Evolutionary conservation across 2,329 filamentous ascomycete species (phyloP), one percentile per base, ranked within the genome.

Genomic region (Colletotrichum godetiae): DNA sequence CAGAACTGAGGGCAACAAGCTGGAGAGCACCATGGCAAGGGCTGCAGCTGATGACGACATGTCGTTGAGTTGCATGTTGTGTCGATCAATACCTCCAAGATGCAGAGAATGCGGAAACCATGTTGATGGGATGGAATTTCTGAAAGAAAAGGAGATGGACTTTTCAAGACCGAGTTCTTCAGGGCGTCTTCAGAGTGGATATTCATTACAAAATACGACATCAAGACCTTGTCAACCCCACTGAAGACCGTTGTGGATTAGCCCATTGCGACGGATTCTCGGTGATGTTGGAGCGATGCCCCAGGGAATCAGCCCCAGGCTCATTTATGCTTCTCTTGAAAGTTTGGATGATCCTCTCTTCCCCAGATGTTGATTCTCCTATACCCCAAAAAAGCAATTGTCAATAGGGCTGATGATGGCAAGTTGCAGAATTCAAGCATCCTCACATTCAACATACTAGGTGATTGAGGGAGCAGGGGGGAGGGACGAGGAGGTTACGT

Each of bases 21-120:
- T 35, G 22, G 67, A 62, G 49, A 58, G 27, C 15, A 56, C n/a
- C 56, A 73, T 49, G 61, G 59, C 59, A 49, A 72, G 29, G 29
- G 24, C 59, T 27, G 67, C 64, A 29, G 33, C 61, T 19, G 22
- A 49, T n/a, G 60, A 33, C 42, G 61, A 35, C 60, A 61, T 58
- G 35, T 73, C 53, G 52, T 56, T 42, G 52, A 74, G 49, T 53
- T 65, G 65, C 69, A 73, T 74, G 37, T 55, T 61, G 65, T 60
- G 33, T 46, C 37, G 12, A 42, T 53, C 3, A 53, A 55, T 37
- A 19, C 6, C n/a, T 31, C 11, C 31, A 37, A 27, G 35, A 27
- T 64, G 52, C 12, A 49, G 27, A 69, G 24, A 58, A 52, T 13
- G n/a, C 13, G n/a, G 64, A 42, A 52, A 4, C 4, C 52, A 7